These are phyloP conservation scores for Ceratonia siliqua DNA, from an alignment of 306 rosid species.

Conservation along the genomic window DNA sequence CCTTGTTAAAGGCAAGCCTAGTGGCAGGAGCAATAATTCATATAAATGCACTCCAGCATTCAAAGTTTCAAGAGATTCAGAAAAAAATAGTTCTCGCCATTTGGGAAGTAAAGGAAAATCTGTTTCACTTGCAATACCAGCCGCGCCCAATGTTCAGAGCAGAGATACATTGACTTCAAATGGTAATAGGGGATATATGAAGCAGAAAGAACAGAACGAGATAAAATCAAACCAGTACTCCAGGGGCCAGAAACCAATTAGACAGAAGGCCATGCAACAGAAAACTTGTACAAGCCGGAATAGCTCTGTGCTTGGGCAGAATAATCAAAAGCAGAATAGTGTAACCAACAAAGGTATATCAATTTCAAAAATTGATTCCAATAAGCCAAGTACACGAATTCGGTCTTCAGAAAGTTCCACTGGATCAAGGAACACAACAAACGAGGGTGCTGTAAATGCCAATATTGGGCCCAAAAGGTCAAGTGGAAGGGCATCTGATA, in stretches of 20 bases:
- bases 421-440: slow-evolving; percentile 27
- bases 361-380: slow-evolving; percentile 51
- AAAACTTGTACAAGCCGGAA: slow-evolving; percentile 46
- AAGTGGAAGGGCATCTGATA: slow-evolving; percentile 42
- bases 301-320: slow-evolving; percentile 54
- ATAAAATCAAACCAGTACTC: slow-evolving; percentile 53
- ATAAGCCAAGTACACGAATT: slow-evolving; percentile 45
- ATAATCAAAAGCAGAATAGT: slow-evolving; percentile 41
- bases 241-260: slow-evolving; percentile 47
- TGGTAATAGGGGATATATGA: slow-evolving; percentile 42
- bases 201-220: slow-evolving; percentile 55
- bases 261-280: slow-evolving; percentile 50
- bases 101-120: slow-evolving; percentile 56
- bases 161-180: slow-evolving; percentile 43
- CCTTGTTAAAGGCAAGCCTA: slow-evolving; percentile 38
- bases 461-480: slow-evolving; percentile 50
- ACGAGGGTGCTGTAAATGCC: slow-evolving; percentile 46
- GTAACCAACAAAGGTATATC: slow-evolving; percentile 47
- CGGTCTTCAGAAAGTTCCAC: slow-evolving; percentile 42
- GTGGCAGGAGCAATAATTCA: slow-evolving; percentile 38
- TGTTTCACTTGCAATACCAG: slow-evolving; percentile 46
- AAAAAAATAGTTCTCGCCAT: slow-evolving; percentile 36
- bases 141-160: slow-evolving; percentile 49
- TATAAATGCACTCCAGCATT: slow-evolving; percentile 43
- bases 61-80: slow-evolving; percentile 47